These are phyloP conservation scores for Geoglossum cookeanum DNA, from an alignment of 2,329 filamentous ascomycete species.

Conservation along the genomic window DNA sequence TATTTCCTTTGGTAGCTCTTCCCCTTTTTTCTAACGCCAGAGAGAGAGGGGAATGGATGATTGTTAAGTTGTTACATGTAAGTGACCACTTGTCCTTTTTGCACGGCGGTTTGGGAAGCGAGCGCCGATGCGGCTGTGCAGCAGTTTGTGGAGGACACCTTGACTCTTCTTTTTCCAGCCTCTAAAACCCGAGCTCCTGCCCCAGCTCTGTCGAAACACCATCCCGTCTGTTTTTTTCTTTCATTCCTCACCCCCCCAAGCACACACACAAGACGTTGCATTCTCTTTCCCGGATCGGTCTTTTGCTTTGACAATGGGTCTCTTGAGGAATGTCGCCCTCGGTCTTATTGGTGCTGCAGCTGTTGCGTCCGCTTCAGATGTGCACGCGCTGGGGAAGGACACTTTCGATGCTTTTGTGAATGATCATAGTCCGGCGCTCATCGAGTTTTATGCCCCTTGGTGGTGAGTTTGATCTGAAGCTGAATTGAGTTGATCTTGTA, in stretches of 20 bases:
- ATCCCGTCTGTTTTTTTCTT: too few relatives aligned
- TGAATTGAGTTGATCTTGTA: slow-evolving; percentile 6
- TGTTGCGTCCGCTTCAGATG: slow-evolving; percentile 54
- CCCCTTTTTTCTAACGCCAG: too few relatives aligned
- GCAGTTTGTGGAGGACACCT: neutral
- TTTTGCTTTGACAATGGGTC: slow-evolving; percentile 3
- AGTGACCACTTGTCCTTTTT: slow-evolving; percentile 1
- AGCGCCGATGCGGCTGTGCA: neutral
- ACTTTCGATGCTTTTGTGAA: slow-evolving; percentile 76
- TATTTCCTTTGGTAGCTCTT: too few relatives aligned
- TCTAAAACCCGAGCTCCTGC: neutral
- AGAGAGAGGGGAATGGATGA: too few relatives aligned
- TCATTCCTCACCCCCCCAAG: too few relatives aligned
- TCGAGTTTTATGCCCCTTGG: slow-evolving; percentile 54
- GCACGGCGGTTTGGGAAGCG: neutral
- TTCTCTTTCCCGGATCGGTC: neutral
- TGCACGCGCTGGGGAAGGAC: slow-evolving; percentile 66
- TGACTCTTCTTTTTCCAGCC: neutral
- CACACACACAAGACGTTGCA: too few relatives aligned
- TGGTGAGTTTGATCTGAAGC: slow-evolving; percentile 14
- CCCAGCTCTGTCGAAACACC: neutral
- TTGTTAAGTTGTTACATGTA: too few relatives aligned
- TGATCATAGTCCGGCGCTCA: slow-evolving; percentile 72
- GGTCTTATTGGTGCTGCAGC: slow-evolving; percentile 33
- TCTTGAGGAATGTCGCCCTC: slow-evolving; percentile 12